Conservation (phyloP, 768 basidiomycete species). For the Boletus patriciae region DNA sequence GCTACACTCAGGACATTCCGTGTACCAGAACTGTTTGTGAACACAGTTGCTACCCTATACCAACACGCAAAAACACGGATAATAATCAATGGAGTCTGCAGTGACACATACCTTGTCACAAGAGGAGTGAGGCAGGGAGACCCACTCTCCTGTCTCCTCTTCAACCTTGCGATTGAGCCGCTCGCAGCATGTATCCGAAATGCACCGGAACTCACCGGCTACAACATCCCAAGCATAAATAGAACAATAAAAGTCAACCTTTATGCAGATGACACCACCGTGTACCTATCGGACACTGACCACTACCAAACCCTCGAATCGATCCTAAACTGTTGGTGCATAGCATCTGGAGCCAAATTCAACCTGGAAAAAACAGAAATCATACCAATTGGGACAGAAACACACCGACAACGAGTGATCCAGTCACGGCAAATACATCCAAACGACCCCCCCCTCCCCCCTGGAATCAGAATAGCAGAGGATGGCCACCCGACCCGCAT, state of each 20-base stretch:
- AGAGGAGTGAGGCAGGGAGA: neutral
- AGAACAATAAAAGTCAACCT: slow-evolving; percentile 12
- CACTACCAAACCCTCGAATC: neutral
- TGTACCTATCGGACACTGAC: slow-evolving; percentile 19
- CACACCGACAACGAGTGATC: neutral
- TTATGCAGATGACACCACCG: slow-evolving; percentile 30
- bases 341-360: slow-evolving; percentile 10
- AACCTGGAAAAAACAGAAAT: slow-evolving; percentile 26
- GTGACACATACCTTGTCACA: no score
- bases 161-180: slow-evolving; percentile 34
- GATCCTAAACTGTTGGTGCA: slow-evolving; percentile 40
- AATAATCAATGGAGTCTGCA: neutral
- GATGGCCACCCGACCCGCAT: slow-evolving; percentile 16
- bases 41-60: neutral
- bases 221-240: slow-evolving; percentile 9
- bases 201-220: slow-evolving; percentile 11
- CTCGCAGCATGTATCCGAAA: neutral
- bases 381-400: slow-evolving; percentile 21
- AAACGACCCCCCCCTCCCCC: neutral
- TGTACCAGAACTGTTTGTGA: neutral
- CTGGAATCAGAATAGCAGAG: neutral
- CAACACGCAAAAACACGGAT: neutral
- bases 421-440: neutral
- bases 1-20: neutral
- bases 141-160: slow-evolving; percentile 35